phyloP scores from a whole-genome alignment of 129 eudicot species.

The Ambrosia artemisiifolia region DNA sequence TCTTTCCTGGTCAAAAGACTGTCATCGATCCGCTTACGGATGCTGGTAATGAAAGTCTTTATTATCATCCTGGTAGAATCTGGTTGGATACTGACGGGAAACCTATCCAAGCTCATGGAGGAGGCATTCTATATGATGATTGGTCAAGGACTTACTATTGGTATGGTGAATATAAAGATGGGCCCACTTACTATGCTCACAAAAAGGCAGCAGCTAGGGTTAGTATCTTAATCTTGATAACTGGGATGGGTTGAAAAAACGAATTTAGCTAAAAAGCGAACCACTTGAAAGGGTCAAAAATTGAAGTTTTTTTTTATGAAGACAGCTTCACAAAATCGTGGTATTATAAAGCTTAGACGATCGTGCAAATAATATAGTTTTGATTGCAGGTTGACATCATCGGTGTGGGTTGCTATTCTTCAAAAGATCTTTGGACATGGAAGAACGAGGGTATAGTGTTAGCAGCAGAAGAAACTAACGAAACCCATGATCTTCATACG shows the following conservation, averaged over 20 bases:
- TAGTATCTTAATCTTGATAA: slow-evolving; percentile 30
- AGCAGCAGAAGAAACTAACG: slow-evolving; percentile 73
- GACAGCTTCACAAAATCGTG: not conserved
- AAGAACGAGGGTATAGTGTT: slow-evolving; percentile 88
- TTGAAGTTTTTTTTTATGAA: not conserved
- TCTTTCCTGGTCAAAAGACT: slow-evolving; percentile 66
- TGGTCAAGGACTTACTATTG: slow-evolving; percentile 62
- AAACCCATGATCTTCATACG: slow-evolving; percentile 82
- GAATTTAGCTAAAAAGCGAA: not conserved
- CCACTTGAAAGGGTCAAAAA: not conserved
- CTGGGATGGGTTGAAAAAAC: not conserved
- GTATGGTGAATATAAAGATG: slow-evolving; percentile 97
- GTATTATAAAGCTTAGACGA: not conserved
- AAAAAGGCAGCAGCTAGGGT: slow-evolving; percentile 94
- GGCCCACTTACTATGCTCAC: slow-evolving; percentile 93
- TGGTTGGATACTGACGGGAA: slow-evolving; percentile 98
- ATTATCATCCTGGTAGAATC: slow-evolving; percentile 82
- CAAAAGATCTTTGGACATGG: slow-evolving; percentile 96
- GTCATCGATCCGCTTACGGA: slow-evolving; percentile 67
- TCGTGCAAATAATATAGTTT: not conserved
- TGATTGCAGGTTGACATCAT: slow-evolving; percentile 76
- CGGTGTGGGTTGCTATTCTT: slow-evolving; percentile 96
- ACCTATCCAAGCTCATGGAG: slow-evolving; percentile 99
- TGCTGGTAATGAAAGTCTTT: slow-evolving; percentile 60
- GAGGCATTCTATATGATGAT: slow-evolving; percentile 83